Evolutionary conservation across 2,329 filamentous ascomycete genomes (phyloP).

Genomic region (Fusarium sp.): DNA sequence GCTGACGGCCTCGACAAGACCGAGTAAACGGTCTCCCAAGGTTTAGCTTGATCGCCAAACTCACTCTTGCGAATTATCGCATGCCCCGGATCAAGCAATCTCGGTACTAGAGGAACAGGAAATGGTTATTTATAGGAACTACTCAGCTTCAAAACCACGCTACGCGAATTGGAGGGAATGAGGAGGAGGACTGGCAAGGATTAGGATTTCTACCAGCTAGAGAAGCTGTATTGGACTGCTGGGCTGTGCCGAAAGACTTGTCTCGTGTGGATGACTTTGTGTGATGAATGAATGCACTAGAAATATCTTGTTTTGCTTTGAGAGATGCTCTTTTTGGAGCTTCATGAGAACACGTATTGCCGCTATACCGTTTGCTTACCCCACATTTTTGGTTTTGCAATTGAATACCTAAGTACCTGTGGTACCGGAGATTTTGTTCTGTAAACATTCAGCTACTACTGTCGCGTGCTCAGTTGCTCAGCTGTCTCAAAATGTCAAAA

Average conservation of each 20-base stretch:
- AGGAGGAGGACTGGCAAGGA: slow-evolving; percentile 18
- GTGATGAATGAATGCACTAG: slow-evolving; percentile 39
- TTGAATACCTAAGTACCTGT: not conserved
- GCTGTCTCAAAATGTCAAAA: not conserved
- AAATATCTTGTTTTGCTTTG: slow-evolving; percentile 30
- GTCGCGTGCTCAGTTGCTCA: slow-evolving; percentile 11
- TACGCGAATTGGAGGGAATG: slow-evolving; percentile 12
- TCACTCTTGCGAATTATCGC: slow-evolving; percentile 30
- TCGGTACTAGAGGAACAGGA: slow-evolving; percentile 30
- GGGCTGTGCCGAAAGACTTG: slow-evolving; percentile 20
- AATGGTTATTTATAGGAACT: slow-evolving; percentile 20
- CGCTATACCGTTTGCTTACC: slow-evolving; percentile 25
- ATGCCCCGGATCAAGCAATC: slow-evolving; percentile 38
- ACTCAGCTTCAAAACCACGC: slow-evolving; percentile 16
- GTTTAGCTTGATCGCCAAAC: slow-evolving; percentile 42
- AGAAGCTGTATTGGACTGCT: slow-evolving; percentile 13
- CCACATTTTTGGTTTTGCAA: slow-evolving; percentile 22
- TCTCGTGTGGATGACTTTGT: slow-evolving; percentile 33
- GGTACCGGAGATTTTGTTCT: not conserved
- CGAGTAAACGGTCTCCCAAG: slow-evolving; percentile 59
- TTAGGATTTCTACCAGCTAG: slow-evolving; percentile 10
- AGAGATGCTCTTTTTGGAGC: slow-evolving; percentile 38
- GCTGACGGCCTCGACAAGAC: slow-evolving; percentile 79
- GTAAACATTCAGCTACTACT: not conserved
- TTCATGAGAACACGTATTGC: slow-evolving; percentile 42